Base-by-base conservation (phyloP, 192 early-diverging fungal genomes). In the Entrophospora sp. region DNA sequence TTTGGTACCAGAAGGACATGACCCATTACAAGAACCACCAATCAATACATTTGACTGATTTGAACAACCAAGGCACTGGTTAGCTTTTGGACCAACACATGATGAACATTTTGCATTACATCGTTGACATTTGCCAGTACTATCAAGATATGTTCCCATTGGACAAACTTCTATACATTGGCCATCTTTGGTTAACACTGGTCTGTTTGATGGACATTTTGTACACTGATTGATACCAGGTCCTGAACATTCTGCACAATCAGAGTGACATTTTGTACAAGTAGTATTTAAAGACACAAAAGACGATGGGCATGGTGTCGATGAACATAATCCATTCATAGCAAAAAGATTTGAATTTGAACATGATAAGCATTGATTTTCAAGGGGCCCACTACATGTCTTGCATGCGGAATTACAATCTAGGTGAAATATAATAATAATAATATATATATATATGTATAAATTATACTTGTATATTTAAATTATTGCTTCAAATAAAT, bases 111-210 rank as follows among this genome's bases (percentile, higher is more conserved):
- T 18, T 0, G 8, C 25, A 53, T 66, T 18, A 55, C 64, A 66
- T 27, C 13, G 16, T 32, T 66, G 36, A 36, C 64, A 66, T 22
- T 51, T 27, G 24, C 36, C 49, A 31, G 1, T 42, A n/a, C 7
- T 28, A 36, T 55, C 64, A 5, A 22, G 49, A 53, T 42, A 66
- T 3, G 7, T 55, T 31, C 64, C 64, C n/a, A 18, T 53, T 3
- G 37, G 36, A 48, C 64, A 66, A n/a, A 34, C 24, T 66, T 66
- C 64, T 20, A 66, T 14, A 22, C 64, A 66, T 53, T 66, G 64
- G 5, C 40, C 18, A 27, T 42, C 49, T 24, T 46, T 35, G 2
- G 22, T 51, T 28, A 66, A 12, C 24, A 55, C 55, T 42, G 64
- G 64, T 38, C 64, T 48, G 42, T 52, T 43, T 12, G 49, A 36